phyloP scores from a whole-genome alignment of 345 rosid genomes.

The Trapa incisa region DNA sequence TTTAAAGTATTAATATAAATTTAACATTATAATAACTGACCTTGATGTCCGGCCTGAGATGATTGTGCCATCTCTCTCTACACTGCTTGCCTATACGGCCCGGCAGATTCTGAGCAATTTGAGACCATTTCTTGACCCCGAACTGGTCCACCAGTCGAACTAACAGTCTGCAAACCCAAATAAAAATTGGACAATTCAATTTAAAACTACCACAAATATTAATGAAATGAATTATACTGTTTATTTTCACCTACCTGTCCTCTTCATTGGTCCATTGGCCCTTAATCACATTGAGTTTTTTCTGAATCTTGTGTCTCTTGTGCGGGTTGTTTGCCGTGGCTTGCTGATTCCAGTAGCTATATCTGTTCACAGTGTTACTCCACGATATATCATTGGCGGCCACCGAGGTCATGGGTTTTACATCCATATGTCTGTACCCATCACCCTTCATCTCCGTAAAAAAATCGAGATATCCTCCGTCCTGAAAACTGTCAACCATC shows the following conservation, averaged over 20 bases:
- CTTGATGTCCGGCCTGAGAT: constrained; percentile 73
- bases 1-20: no score
- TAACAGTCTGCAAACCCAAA: constrained; percentile 25
- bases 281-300: constrained; percentile 51
- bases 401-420: constrained; percentile 27
- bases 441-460: background rate
- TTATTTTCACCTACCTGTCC: constrained; percentile 69
- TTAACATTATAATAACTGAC: constrained; percentile 14
- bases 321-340: constrained; percentile 21
- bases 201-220: no score
- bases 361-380: constrained; percentile 23
- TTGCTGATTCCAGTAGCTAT: constrained; percentile 8
- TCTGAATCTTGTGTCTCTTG: constrained; percentile 32
- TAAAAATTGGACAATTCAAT: no score
- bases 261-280: constrained; percentile 90
- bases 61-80: constrained; percentile 88
- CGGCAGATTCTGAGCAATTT: constrained; percentile 37
- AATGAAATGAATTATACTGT: no score
- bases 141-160: constrained; percentile 32
- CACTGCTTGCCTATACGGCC: constrained; percentile 83
- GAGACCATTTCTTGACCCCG: constrained; percentile 66
- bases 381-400: constrained; percentile 54
- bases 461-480: background rate
- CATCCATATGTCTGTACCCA: constrained; percentile 21
- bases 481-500: constrained; percentile 39